phyloP scores from a whole-genome alignment of 1,139 yeast genomes.

The Suhomyces terraborum region DNA sequence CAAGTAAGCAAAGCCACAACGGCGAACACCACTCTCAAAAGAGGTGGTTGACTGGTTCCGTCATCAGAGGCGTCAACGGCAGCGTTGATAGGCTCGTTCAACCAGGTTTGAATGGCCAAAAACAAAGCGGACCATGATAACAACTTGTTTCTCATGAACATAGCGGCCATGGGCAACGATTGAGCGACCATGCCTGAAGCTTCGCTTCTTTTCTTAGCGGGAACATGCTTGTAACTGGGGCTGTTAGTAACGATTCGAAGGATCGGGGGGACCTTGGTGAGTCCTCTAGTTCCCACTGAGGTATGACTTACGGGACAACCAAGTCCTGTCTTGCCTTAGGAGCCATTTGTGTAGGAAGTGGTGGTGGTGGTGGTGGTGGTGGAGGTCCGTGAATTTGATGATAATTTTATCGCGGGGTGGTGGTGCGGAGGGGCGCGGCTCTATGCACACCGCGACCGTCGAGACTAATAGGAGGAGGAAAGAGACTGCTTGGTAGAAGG shows the following conservation, averaged over 20 bases:
- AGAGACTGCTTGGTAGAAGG: too few species aligned
- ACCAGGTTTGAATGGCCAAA: slow-evolving; percentile 51
- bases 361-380: slow-evolving; percentile 11
- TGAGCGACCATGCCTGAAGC: slow-evolving; percentile 53
- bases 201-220: slow-evolving; percentile 51
- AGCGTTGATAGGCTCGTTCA: slow-evolving; percentile 49
- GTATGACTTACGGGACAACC: slow-evolving; percentile 38
- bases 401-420: slow-evolving; percentile 2
- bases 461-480: too few species aligned
- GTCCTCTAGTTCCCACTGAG: not conserved
- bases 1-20: slow-evolving; percentile 51
- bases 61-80: slow-evolving; percentile 22
- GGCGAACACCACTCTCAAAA: slow-evolving; percentile 49
- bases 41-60: slow-evolving; percentile 40
- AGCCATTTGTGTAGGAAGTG: slow-evolving; percentile 20
- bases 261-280: too few species aligned
- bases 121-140: slow-evolving; percentile 60
- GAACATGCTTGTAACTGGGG: slow-evolving; percentile 49
- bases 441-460: not conserved
- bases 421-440: slow-evolving; percentile 6
- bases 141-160: slow-evolving; percentile 57
- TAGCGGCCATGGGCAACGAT: slow-evolving; percentile 70
- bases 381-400: not conserved
- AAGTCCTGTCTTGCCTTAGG: slow-evolving; percentile 40
- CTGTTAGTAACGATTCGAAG: slow-evolving; percentile 11